A percentile compares a stretch with the other conserved stretches of the same genome.
phyloP scores from a whole-genome alignment of 805 yeast species.

The Starmerella riodocensis region DNA sequence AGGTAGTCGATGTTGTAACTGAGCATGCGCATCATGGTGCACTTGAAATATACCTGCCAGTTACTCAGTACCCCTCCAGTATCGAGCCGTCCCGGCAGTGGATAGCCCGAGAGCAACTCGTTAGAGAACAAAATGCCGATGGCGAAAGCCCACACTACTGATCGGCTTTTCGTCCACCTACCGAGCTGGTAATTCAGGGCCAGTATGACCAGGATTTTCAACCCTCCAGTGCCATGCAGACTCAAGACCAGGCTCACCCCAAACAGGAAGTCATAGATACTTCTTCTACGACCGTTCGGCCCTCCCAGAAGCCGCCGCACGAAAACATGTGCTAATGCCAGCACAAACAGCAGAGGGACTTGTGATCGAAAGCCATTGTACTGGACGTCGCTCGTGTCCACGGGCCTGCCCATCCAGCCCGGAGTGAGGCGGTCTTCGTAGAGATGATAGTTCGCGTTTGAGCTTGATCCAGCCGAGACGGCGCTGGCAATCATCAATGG shows the following conservation, averaged over 20 bases:
- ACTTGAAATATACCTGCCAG: slow-evolving; percentile 95
- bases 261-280: slow-evolving; percentile 58
- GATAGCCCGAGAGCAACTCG: slow-evolving; percentile 45
- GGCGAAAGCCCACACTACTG: slow-evolving; percentile 63
- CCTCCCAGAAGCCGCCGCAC: slow-evolving; percentile 33
- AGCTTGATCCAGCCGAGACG: slow-evolving; percentile 41
- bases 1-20: slow-evolving; percentile 69
- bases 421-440: slow-evolving; percentile 49
- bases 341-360: slow-evolving; percentile 44
- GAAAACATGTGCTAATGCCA: slow-evolving; percentile 42
- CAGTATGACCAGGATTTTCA: slow-evolving; percentile 51
- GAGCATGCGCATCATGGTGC: slow-evolving; percentile 69
- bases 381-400: slow-evolving; percentile 81
- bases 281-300: slow-evolving; percentile 24
- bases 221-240: slow-evolving; percentile 66
- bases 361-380: slow-evolving; percentile 79
- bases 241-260: slow-evolving; percentile 56
- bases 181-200: slow-evolving; percentile 39
- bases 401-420: slow-evolving; percentile 79
- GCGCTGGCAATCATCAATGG: slow-evolving; percentile 78
- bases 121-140: slow-evolving; percentile 66
- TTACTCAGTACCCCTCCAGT: slow-evolving; percentile 67
- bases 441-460: slow-evolving; percentile 49
- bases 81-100: slow-evolving; percentile 44
- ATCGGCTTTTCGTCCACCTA: slow-evolving; percentile 5